Evolutionary conservation across 345 rosid species (phyloP).

Genomic region (Isatis tinctoria): DNA sequence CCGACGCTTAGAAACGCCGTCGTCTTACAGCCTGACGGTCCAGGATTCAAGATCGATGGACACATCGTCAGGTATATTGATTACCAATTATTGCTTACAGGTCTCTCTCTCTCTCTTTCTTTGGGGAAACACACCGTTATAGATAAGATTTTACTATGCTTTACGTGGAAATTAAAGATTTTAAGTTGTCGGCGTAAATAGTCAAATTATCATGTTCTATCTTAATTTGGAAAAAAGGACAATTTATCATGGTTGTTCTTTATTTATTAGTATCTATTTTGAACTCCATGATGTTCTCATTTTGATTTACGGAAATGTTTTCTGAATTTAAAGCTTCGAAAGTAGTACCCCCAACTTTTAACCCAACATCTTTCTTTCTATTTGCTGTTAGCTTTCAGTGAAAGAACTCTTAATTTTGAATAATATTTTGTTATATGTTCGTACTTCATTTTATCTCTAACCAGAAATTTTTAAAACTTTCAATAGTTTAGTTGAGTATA

Average conservation of each 20-base stretch:
- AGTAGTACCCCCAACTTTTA: not conserved
- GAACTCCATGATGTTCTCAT: not conserved
- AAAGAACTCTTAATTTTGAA: not conserved
- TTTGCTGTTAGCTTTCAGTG: not conserved
- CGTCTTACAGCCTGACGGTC: constrained; percentile 53
- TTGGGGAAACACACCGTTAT: not conserved
- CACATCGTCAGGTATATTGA: constrained; percentile 37
- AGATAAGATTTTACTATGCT: not conserved
- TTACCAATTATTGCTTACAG: not conserved
- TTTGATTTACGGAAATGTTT: not conserved
- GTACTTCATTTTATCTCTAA: not conserved
- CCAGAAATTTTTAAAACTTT: not conserved
- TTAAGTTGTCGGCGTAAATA: not conserved
- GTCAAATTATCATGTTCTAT: too few relatives aligned
- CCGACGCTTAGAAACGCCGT: constrained; percentile 43
- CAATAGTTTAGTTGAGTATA: not conserved
- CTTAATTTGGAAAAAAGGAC: too few relatives aligned
- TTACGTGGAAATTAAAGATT: not conserved
- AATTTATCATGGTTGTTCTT: too few relatives aligned
- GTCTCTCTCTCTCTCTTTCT: not conserved
- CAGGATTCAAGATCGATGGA: constrained; percentile 47
- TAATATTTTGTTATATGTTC: not conserved
- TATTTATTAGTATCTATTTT: too few relatives aligned
- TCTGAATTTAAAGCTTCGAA: not conserved
- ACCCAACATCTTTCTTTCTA: not conserved